Evolutionary conservation across 345 rosid genomes (phyloP).

Genomic region (Salix arbutifolia): DNA sequence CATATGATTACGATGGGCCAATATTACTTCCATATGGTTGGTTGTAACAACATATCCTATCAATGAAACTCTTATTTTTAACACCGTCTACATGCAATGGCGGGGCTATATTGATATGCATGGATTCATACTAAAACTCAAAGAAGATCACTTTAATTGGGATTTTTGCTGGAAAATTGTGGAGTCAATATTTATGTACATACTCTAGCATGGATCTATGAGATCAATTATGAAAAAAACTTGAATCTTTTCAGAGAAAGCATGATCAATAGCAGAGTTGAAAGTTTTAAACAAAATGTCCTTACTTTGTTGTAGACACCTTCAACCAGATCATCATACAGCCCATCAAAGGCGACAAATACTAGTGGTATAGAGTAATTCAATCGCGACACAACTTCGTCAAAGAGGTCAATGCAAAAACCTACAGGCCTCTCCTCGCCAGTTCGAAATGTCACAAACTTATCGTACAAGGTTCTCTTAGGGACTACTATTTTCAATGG

Average conservation of each 20-base stretch:
- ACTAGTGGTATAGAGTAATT: slow-evolving; percentile 22
- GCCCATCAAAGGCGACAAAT: slow-evolving; percentile 27
- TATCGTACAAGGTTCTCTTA: slow-evolving; percentile 29
- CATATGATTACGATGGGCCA: no score
- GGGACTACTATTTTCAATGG: slow-evolving; percentile 49
- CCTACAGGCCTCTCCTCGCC: slow-evolving; percentile 26
- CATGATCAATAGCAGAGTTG: neutral
- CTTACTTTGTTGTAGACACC: slow-evolving; percentile 45
- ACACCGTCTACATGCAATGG: no score
- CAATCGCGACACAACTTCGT: slow-evolving; percentile 5
- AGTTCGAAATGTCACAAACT: slow-evolving; percentile 35
- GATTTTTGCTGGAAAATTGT: neutral
- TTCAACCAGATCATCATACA: slow-evolving; percentile 37
- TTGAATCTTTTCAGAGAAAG: neutral
- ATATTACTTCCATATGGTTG: no score
- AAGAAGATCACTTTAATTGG: neutral
- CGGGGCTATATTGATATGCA: no score
- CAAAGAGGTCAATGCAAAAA: slow-evolving; percentile 50
- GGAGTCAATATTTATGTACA: no score
- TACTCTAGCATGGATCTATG: neutral
- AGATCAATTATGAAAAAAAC: neutral
- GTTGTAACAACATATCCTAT: no score
- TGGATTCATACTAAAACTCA: neutral
- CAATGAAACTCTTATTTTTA: no score
- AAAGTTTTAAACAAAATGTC: neutral